Base-by-base conservation (phyloP, 768 basidiomycete genomes). In the Boletus rex-veris region DNA sequence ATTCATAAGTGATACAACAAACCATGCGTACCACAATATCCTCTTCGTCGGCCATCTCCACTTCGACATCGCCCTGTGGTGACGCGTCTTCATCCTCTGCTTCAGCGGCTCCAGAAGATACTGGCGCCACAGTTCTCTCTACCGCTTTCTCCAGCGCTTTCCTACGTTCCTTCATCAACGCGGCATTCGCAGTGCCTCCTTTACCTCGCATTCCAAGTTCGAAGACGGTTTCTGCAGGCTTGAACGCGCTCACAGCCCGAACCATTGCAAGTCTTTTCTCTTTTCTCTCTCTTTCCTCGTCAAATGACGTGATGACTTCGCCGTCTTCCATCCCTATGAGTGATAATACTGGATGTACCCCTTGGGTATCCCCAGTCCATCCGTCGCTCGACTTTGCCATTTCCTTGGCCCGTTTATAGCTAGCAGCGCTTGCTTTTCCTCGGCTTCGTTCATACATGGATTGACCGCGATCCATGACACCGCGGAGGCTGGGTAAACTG, bases 381-480 rank as follows among this genome's bases (percentile, higher is more conserved):
- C 85, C 82, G 1, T 79, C 74, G 37, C 81, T 80, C 16, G 69
- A 67, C 62, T 89, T 90, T 45, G 79, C 76, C 77, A 97, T 87
- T 53, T 86, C 87, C 65, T 98, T 98, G 14, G 95, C 88, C 6
- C 94, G 84, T 58, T 86, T 84, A 73, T 98, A 92, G 64, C 88
- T 89, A 52, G 85, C 85, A 15, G 81, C 79, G 63, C 86, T 89
- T 16, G 96, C 95, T 66, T 95, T 97, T 19, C 88, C 89, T 68
- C 92, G 87, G 57, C 90, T 92, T 31, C 93, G 85, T 64, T 98
- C 94, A 68, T 96, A 98, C 91, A 98, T 89, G 2, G 80, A 74
- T 58, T 98, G 93, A 0, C 94, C 95, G 48, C 91, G 84, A 56
- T 78, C 78, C 85, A 96, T 95, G 54, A 98, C 91, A 5, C 85